A percentile compares a stretch with the other conserved stretches of the same genome.
phyloP scores from a whole-genome alignment of 164 flowering plant species.

The Dillenia suffruticosa region DNA sequence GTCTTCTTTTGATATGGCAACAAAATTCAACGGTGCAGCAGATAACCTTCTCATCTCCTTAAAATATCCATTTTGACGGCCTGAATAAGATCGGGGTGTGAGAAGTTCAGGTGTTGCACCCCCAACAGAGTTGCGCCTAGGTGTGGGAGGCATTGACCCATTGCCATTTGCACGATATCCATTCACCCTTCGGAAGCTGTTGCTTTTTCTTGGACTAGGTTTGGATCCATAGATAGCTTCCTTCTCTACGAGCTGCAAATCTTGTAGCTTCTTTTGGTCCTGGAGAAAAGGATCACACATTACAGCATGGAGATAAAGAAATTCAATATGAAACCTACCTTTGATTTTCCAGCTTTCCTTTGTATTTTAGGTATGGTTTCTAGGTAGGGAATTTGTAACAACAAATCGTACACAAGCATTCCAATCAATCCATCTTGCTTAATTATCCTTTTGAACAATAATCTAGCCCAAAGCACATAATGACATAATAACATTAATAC shows the following conservation, averaged over 20 bases:
- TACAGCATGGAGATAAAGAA: no score
- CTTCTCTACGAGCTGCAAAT: conserved; percentile 72
- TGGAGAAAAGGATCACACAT: conserved; percentile 16
- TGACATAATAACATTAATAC: no score
- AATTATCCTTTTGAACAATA: no score
- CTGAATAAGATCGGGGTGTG: conserved; percentile 79
- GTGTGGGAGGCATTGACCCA: conserved; percentile 78
- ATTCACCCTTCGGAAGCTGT: conserved; percentile 62
- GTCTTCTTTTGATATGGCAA: conserved; percentile 76
- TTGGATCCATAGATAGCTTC: conserved; percentile 91
- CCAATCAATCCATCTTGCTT: no score
- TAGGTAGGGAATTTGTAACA: no score
- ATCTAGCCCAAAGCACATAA: no score
- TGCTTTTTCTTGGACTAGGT: conserved; percentile 78
- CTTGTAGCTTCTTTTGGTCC: conserved; percentile 94
- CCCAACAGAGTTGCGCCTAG: conserved; percentile 69
- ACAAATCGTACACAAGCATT: no score
- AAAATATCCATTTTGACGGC: conserved; percentile 85
- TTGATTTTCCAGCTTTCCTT: no score
- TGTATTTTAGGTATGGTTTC: no score
- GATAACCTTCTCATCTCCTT: conserved; percentile 79
- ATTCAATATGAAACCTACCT: no score
- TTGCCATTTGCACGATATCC: conserved; percentile 69
- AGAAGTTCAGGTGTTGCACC: conserved; percentile 59
- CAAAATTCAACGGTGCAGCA: conserved; percentile 76